Percentiles rank a stretch among this genome's conserved stretches.
Conservation (phyloP, 495 filamentous ascomycete genomes). For the Tuber umbilicatum region DNA sequence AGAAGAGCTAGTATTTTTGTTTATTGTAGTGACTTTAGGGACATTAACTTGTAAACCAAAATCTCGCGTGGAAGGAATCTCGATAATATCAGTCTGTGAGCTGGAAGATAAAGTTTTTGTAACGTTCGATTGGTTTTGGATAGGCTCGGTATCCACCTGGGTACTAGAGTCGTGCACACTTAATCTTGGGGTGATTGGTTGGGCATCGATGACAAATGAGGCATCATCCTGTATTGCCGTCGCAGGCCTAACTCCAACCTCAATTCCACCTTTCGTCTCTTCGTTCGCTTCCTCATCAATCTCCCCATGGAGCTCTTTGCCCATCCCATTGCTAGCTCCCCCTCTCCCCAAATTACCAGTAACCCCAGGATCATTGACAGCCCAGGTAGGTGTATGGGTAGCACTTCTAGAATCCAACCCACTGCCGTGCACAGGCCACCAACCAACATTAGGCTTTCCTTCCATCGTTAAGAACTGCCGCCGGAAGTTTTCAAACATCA, state of each 20-base stretch:
- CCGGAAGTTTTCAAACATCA: background rate
- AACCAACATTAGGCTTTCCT: background rate
- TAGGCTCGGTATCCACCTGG: background rate
- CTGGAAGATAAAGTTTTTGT: background rate
- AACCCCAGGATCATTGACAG: background rate
- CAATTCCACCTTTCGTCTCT: background rate
- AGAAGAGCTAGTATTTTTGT: no score
- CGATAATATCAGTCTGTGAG: background rate
- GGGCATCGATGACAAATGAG: background rate
- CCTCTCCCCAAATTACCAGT: background rate
- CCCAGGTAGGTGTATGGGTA: background rate
- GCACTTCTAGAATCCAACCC: background rate
- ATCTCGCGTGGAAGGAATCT: background rate
- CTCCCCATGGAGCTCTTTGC: background rate
- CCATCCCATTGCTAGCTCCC: background rate
- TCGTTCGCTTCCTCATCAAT: background rate
- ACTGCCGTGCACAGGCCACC: background rate
- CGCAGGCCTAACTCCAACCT: background rate
- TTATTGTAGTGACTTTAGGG: background rate
- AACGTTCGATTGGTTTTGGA: background rate
- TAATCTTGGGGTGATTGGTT: background rate
- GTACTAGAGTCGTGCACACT: background rate
- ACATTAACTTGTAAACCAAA: background rate
- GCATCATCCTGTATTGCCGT: background rate
- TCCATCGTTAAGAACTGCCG: background rate